Base-by-base conservation (phyloP, 768 basidiomycete genomes). In the Trichaptum fuscoviolaceum region DNA sequence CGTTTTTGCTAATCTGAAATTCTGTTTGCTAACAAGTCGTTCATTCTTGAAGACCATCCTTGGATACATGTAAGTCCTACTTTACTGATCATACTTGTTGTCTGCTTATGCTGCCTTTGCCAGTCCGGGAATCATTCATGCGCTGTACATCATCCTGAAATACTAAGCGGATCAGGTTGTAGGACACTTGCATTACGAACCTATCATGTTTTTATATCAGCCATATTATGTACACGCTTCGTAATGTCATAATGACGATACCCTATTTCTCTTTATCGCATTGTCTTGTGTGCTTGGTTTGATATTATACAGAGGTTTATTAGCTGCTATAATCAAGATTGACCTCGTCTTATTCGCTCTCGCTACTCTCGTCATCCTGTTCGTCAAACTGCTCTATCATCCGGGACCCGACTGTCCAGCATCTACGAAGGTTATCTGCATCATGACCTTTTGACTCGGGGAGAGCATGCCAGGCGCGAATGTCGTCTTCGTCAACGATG, bases 401-500 rank as follows among this genome's bases (percentile, higher is more conserved):
- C 69, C 83, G 84, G 34, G 84, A 81, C 36, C 90, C 87, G 58
- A 93, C 80, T 65, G 80, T 74, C 92, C 92, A 88, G 73, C 87
- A 87, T 73, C 84, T 89, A 73, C 82, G 80, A 64, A 90, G 72
- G 70, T 87, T 89, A 65, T 88, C 89, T 35, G 75, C 73, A 42
- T 80, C 72, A 24, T 71, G 68, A 4, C 79, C 80, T 73, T 81
- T 83, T 30, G 87, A 85, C 62, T 73, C 78, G 25, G 85, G 82
- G 63, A 78, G 81, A 64, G 75, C 79, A 75, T 95, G 89, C 96
- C 96, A 99, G 62, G 79, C 82, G n/a, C 92, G 86, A 69, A 98
- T 90, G 69, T 94, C 90, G 63, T 93, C 91, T 72, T 95, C 95
- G 62, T 92, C 92, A 1, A 97, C 88, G 59, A 97, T 85, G 74